Evolutionary conservation across 441 rosid species (phyloP).

Genomic region (Jatropha multifida): DNA sequence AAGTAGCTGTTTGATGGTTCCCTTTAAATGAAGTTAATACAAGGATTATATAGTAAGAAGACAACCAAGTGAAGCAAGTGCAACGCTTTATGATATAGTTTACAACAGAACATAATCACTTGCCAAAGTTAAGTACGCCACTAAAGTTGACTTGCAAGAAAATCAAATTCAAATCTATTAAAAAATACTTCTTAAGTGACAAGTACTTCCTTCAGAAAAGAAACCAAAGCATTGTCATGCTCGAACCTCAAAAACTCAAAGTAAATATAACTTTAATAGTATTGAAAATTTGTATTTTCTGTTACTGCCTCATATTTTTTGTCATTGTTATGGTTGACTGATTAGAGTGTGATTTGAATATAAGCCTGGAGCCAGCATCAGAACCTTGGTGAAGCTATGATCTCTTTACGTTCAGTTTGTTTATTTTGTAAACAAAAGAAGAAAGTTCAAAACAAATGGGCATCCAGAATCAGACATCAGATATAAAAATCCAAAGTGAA

Average conservation of each 20-base stretch:
- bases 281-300: background rate
- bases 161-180: background rate
- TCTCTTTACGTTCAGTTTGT: background rate
- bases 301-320: background rate
- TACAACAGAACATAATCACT: background rate
- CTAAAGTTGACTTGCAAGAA: background rate
- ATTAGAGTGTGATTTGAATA: background rate
- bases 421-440: background rate
- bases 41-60: background rate
- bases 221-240: background rate
- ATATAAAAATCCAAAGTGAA: background rate
- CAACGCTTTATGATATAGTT: background rate
- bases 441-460: background rate
- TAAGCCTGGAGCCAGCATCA: background rate
- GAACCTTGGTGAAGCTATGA: background rate
- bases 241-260: background rate
- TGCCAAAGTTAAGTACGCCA: background rate
- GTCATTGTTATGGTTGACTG: background rate
- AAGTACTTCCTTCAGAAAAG: slow-evolving; percentile 7
- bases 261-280: too few relatives aligned
- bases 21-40: background rate
- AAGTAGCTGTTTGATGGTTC: background rate
- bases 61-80: slow-evolving; percentile 1
- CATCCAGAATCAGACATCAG: background rate
- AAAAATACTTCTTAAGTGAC: slow-evolving; percentile 2